These are phyloP conservation scores for Rhizopogon vulgaris DNA, from an alignment of 768 basidiomycete species.

Conservation along the genomic window DNA sequence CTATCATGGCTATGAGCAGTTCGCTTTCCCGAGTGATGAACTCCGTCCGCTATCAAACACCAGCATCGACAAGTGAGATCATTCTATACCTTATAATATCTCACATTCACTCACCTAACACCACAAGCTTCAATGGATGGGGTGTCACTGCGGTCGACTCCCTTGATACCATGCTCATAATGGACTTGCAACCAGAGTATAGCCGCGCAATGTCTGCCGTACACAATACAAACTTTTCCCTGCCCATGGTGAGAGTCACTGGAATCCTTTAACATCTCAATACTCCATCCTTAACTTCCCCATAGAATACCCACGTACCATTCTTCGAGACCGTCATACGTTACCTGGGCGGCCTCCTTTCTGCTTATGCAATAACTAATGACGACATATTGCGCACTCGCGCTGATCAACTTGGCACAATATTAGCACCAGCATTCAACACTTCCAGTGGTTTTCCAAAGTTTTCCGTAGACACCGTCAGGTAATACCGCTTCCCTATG, in stretches of 20 bases:
- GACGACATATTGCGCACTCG: constrained; percentile 56
- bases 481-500: constrained; percentile 28
- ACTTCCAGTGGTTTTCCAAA: constrained; percentile 65
- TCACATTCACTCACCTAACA: neutral
- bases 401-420: constrained; percentile 74
- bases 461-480: constrained; percentile 62
- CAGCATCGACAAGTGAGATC: constrained; percentile 44
- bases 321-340: constrained; percentile 88
- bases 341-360: constrained; percentile 83
- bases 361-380: constrained; percentile 71
- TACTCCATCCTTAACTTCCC: neutral
- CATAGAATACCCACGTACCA: constrained; percentile 33
- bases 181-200: constrained; percentile 73
- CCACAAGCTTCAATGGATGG: constrained; percentile 74
- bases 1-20: constrained; percentile 56
- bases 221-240: constrained; percentile 41
- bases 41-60: constrained; percentile 46
- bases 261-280: neutral
- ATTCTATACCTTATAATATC: neutral
- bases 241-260: constrained; percentile 33
- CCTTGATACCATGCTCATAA: constrained; percentile 80
- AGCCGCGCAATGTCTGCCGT: constrained; percentile 52
- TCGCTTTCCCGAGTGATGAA: constrained; percentile 62
- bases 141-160: constrained; percentile 74
- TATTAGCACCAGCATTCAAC: constrained; percentile 67